A percentile compares a stretch with the other conserved stretches of the same genome.
phyloP scores from a whole-genome alignment of 768 basidiomycete genomes.

The Omphalotus guepiniiformis region DNA sequence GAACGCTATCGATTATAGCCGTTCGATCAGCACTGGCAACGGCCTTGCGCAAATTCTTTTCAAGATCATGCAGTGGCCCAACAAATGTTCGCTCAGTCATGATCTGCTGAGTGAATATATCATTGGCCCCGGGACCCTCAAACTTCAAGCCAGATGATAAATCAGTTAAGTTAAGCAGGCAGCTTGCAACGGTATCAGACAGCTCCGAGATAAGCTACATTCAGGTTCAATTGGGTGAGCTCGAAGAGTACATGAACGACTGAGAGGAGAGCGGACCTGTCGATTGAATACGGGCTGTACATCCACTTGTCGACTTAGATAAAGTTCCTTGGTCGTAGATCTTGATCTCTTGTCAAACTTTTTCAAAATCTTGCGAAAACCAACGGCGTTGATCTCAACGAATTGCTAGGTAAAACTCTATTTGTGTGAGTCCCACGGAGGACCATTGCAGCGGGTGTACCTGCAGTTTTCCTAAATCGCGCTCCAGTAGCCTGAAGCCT shows the following conservation, averaged over 20 bases:
- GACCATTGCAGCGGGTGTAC: constrained; percentile 34
- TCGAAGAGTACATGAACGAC: constrained; percentile 1
- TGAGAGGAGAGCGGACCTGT: constrained; percentile 55
- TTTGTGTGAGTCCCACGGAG: constrained; percentile 16
- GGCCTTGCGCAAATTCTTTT: constrained; percentile 80
- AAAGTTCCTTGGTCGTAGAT: constrained; percentile 93
- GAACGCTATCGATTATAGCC: constrained; percentile 65
- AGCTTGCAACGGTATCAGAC: constrained; percentile 85
- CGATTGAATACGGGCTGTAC: constrained; percentile 98
- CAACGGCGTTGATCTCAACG: constrained; percentile 94
- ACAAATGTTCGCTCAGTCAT: constrained; percentile 58
- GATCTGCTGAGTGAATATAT: constrained; percentile 71
- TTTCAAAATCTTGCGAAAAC: constrained; percentile 95
- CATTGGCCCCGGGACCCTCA: constrained; percentile 73
- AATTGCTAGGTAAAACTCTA: constrained; percentile 63
- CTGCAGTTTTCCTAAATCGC: constrained; percentile 94
- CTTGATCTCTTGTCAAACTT: constrained; percentile 98
- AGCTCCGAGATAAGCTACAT: constrained; percentile 88
- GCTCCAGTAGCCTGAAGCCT: constrained; percentile 89
- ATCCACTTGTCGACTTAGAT: constrained; percentile 93
- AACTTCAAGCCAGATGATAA: constrained; percentile 70
- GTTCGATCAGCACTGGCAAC: constrained; percentile 56
- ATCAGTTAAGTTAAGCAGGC: constrained; percentile 75
- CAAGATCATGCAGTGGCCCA: constrained; percentile 83
- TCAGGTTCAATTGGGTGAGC: constrained; percentile 11